These are phyloP conservation scores for Urostyla sp. DNA, from an alignment of 73 alveolate species.

Conservation along the genomic window DNA sequence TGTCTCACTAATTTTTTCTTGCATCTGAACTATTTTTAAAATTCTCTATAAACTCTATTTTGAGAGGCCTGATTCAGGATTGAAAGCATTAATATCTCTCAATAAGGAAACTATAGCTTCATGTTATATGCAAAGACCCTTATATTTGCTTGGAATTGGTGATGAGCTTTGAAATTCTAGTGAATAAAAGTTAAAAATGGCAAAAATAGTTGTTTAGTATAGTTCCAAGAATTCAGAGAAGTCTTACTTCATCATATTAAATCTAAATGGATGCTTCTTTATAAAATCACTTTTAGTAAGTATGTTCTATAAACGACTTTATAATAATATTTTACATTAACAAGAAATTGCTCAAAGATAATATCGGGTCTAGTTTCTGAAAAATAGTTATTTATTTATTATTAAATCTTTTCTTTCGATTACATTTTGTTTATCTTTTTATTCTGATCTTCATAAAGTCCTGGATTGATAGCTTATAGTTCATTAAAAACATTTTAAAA, in stretches of 20 bases:
- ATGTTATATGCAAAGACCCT: constrained; percentile 17
- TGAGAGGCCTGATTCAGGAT: constrained; percentile 41
- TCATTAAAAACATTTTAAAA: constrained; percentile 16
- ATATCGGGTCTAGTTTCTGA: constrained; percentile 11
- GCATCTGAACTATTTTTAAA: background rate
- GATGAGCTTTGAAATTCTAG: background rate
- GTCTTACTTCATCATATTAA: constrained; percentile 48
- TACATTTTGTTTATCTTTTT: constrained; percentile 39
- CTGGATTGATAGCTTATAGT: background rate
- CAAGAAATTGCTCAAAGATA: constrained; percentile 30
- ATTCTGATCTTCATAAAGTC: constrained; percentile 19
- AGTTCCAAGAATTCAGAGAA: constrained; percentile 22
- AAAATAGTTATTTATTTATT: constrained; percentile 31
- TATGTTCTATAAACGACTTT: too few relatives aligned
- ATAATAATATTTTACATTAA: too few relatives aligned
- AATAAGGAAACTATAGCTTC: constrained; percentile 29
- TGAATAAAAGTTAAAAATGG: constrained; percentile 35
- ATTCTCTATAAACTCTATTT: constrained; percentile 11
- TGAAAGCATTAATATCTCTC: constrained; percentile 47
- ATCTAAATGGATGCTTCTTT: constrained; percentile 40
- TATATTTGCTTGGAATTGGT: constrained; percentile 10
- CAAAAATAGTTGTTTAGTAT: constrained; percentile 22
- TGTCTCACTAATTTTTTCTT: background rate
- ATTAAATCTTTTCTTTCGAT: constrained; percentile 15
- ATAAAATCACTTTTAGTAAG: constrained; percentile 37